A percentile compares a stretch with the other conserved stretches of the same genome.
These are phyloP conservation scores for Xerocomellus dryophilus DNA, from an alignment of 768 basidiomycete genomes.

Conservation along the genomic window DNA sequence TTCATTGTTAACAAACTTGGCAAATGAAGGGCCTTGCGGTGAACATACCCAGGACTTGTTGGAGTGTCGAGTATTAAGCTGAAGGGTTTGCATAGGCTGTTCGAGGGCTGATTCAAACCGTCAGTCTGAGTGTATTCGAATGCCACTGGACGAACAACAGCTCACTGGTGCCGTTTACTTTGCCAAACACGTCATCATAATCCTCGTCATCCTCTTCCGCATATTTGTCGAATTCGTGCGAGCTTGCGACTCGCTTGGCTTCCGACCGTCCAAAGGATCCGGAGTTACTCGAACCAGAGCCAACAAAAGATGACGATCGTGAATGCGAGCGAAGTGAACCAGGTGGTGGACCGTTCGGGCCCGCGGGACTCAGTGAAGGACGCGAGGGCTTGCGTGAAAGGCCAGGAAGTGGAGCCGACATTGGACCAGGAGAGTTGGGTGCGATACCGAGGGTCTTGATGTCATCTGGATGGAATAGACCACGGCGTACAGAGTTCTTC, in stretches of 20 bases:
- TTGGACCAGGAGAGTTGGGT: slow-evolving; percentile 51
- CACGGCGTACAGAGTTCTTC: slow-evolving; percentile 68
- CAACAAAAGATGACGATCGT: slow-evolving; percentile 57
- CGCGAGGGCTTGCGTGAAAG: slow-evolving; percentile 53
- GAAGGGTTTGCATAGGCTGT: slow-evolving; percentile 68
- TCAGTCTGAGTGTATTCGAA: background rate
- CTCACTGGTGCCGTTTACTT: slow-evolving; percentile 64
- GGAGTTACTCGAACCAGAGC: slow-evolving; percentile 37
- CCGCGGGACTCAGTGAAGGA: slow-evolving; percentile 48
- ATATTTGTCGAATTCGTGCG: slow-evolving; percentile 78
- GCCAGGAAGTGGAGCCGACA: slow-evolving; percentile 64
- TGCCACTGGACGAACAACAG: slow-evolving; percentile 9
- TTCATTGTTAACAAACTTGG: background rate
- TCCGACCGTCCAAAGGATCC: slow-evolving; percentile 68
- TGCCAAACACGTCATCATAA: slow-evolving; percentile 93
- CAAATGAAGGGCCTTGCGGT: slow-evolving; percentile 4
- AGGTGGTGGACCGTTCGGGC: slow-evolving; percentile 21
- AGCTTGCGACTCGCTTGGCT: slow-evolving; percentile 50
- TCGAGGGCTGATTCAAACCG: slow-evolving; percentile 43
- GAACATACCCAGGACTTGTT: slow-evolving; percentile 80
- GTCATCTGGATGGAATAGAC: slow-evolving; percentile 86
- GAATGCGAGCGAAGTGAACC: slow-evolving; percentile 45
- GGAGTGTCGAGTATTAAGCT: slow-evolving; percentile 82
- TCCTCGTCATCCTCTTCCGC: slow-evolving; percentile 87
- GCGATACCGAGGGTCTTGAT: slow-evolving; percentile 71